Percentiles rank a stretch among this genome's conserved stretches.
Conservation (phyloP, 805 yeast genomes). For the Torulaspora franciscae region DNA sequence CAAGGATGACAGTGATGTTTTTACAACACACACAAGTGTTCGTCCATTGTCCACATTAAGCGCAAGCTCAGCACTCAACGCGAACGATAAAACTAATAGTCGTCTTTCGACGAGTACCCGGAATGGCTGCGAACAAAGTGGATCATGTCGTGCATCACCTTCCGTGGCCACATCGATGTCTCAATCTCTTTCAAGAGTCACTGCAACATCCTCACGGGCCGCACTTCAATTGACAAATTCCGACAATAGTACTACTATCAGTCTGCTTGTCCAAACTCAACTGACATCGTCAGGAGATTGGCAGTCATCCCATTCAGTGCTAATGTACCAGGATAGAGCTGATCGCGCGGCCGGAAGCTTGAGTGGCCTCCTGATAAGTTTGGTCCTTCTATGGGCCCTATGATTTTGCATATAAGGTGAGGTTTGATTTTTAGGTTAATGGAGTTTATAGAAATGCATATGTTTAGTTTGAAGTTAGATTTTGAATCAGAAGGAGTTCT, state of each 20-base stretch:
- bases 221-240: background rate
- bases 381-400: constrained; percentile 4
- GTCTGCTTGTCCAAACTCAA: constrained; percentile 2
- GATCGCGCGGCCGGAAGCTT: constrained; percentile 13
- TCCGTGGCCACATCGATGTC: background rate
- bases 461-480: background rate
- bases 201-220: too few relatives aligned
- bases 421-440: background rate
- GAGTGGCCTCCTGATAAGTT: constrained; percentile 13
- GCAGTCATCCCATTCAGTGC: background rate
- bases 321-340: constrained; percentile 17
- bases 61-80: background rate
- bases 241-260: background rate
- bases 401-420: constrained; percentile 2
- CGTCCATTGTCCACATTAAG: background rate
- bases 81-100: background rate
- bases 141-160: background rate
- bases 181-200: background rate
- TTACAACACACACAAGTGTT: constrained; percentile 25
- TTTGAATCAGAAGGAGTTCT: too few relatives aligned
- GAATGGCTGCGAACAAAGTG: background rate
- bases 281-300: constrained; percentile 2
- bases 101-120: background rate
- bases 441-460: constrained; percentile 5
- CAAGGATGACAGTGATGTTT: constrained; percentile 20